phyloP scores from a whole-genome alignment of 2,329 filamentous ascomycete genomes.

The Claviceps maximensis region DNA sequence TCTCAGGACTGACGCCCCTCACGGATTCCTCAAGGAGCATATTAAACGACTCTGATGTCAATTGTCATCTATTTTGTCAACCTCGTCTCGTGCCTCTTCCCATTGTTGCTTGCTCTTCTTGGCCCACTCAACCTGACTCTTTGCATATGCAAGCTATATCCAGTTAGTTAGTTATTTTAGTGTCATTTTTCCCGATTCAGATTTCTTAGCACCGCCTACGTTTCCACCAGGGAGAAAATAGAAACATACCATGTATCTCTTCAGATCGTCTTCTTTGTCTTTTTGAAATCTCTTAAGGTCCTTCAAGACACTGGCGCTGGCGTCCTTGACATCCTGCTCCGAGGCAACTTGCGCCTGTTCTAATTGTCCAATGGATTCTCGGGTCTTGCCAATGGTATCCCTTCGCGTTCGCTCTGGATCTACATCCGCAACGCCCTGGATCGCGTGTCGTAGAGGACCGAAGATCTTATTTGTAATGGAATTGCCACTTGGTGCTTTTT shows the following conservation, averaged over 20 bases:
- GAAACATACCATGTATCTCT: conserved; percentile 78
- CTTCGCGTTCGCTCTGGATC: conserved; percentile 86
- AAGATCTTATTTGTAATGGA: conserved; percentile 93
- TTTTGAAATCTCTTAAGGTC: conserved; percentile 86
- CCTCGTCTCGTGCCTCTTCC: conserved; percentile 79
- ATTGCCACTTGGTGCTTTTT: conserved; percentile 71
- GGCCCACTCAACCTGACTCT: conserved; percentile 89
- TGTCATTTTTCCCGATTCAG: not conserved
- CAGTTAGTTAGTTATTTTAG: conserved; percentile 12
- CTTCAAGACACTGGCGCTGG: conserved; percentile 73
- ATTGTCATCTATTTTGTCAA: conserved; percentile 68
- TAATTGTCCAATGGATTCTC: conserved; percentile 71
- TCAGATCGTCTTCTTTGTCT: conserved; percentile 91
- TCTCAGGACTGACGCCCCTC: not conserved
- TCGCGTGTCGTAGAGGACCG: conserved; percentile 85
- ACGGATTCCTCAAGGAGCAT: not conserved
- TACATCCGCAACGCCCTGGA: conserved; percentile 90
- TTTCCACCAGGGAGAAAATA: not conserved
- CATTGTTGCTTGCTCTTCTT: conserved; percentile 80
- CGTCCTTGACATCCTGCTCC: conserved; percentile 85
- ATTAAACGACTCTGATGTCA: conserved; percentile 16
- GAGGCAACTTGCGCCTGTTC: conserved; percentile 84
- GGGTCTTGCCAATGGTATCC: conserved; percentile 91
- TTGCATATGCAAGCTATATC: conserved; percentile 74
- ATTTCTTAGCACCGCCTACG: not conserved